Base-by-base conservation (phyloP, 352 stramenopile species). In the Peronospora farinosa region DNA sequence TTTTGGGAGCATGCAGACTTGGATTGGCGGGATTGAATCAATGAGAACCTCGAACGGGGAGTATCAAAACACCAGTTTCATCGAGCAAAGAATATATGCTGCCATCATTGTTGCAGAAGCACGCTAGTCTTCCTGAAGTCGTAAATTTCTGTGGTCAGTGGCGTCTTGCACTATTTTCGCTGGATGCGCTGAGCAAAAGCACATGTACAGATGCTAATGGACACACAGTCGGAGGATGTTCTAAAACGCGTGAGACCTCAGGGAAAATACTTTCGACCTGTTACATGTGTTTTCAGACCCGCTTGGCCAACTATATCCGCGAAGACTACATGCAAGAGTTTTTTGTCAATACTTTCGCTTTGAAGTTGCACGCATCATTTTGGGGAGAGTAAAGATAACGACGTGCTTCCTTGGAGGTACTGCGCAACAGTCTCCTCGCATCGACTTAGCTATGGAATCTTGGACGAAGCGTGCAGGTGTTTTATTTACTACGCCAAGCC, bases 131-230 rank as follows among this genome's bases (percentile, higher is more conserved):
- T 9, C 47, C 44, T 7, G 46, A 72, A 40, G 51, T 86, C 40
- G 60, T 72, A 37, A 84, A 82, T 58, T 63, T 59, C 49, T 7
- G 50, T 57, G 0, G 51, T 83, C 10, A 85, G 58, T 49, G 71
- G 60, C 21, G 60, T 87, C 19, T 70, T 69, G 23, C 72, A 87
- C 32, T 87, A 84, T 55, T 87, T 85, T 38, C 64, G 68, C 6
- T 89, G 76, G 74, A 65, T 89, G 23, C 74, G 76, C 15, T 89
- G 74, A 72, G 46, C 50, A 12, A 89, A 89, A 46, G 76, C 86
- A 54, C 70, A 71, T 16, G 52, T 82, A 10, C 71, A 85, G 33
- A 54, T 73, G 36, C 36, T 86, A 3, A 51, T 75, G 27, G 59
- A 86, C 45, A 60, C 63, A 10, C 58, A 73, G 15, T 40, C 47